Conservation (phyloP, 352 stramenopile genomes). For the Phytophthora capsici region DNA sequence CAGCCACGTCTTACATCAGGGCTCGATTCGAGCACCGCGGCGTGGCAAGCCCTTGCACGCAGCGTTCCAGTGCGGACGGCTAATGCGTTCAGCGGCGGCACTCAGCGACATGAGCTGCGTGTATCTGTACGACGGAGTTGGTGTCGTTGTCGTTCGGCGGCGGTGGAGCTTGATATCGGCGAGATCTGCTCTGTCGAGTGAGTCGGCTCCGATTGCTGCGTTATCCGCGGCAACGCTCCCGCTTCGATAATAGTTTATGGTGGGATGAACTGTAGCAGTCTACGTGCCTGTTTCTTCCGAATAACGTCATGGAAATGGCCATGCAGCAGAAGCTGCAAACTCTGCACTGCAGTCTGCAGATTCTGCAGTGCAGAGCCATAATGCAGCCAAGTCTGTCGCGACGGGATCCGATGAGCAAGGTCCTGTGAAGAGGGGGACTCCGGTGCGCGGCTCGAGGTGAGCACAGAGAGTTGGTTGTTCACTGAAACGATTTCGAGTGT, state of each 20-base stretch:
- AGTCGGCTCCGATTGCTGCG: conserved; percentile 12
- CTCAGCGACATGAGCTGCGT: conserved; percentile 9
- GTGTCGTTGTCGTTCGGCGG: not conserved
- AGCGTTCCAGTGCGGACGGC: conserved; percentile 21
- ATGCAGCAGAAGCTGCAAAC: not conserved
- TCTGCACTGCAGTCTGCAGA: not conserved
- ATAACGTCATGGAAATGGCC: not conserved
- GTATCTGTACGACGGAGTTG: conserved; percentile 6
- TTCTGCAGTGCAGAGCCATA: conserved; percentile 3
- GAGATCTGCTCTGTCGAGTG: not conserved
- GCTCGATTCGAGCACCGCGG: not conserved
- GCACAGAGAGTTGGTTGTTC: conserved; percentile 32
- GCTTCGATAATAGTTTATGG: conserved; percentile 35
- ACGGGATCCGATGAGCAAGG: conserved; percentile 22
- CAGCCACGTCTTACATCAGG: not conserved
- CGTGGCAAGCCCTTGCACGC: conserved; percentile 20
- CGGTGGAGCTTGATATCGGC: not conserved
- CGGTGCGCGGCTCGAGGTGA: conserved; percentile 4
- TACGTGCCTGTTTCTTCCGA: conserved; percentile 3
- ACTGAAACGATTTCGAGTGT: conserved; percentile 42
- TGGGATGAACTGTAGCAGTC: conserved; percentile 14
- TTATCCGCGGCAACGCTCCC: not conserved
- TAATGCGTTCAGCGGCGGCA: conserved; percentile 8
- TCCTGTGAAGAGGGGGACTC: conserved; percentile 11
- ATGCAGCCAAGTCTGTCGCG: conserved; percentile 11